phyloP scores from a whole-genome alignment of 2,329 filamentous ascomycete species.

The Pochonia chlamydosporia region DNA sequence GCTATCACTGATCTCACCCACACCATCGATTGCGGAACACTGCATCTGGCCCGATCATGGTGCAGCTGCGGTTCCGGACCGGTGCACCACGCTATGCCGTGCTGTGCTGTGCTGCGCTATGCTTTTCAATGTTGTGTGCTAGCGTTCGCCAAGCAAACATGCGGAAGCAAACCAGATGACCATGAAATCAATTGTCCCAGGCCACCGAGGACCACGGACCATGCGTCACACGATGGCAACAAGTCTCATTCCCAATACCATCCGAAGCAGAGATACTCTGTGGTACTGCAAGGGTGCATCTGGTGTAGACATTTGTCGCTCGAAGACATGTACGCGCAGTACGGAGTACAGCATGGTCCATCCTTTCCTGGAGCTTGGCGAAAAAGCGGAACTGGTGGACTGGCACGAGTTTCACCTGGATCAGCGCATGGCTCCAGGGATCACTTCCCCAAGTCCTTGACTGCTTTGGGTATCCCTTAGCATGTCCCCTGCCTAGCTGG shows the following conservation, averaged over 20 bases:
- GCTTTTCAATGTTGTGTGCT: background rate
- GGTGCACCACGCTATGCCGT: background rate
- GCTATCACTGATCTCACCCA: too few relatives aligned
- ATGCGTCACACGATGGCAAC: too few relatives aligned
- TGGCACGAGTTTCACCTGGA: conserved; percentile 18
- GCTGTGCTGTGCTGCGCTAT: background rate
- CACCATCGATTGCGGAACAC: too few relatives aligned
- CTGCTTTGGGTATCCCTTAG: conserved; percentile 18
- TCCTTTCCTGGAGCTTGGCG: background rate
- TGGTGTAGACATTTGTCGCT: background rate
- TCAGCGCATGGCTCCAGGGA: conserved; percentile 34
- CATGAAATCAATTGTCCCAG: too few relatives aligned
- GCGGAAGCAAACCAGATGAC: too few relatives aligned
- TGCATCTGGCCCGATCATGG: too few relatives aligned
- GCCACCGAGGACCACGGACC: too few relatives aligned
- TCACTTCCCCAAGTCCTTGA: conserved; percentile 17
- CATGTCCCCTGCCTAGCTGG: too few relatives aligned
- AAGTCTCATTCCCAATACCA: too few relatives aligned
- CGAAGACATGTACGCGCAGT: background rate
- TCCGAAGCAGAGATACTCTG: too few relatives aligned
- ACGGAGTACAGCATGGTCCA: background rate
- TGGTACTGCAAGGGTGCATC: background rate
- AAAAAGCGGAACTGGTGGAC: conserved; percentile 7
- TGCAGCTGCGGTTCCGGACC: too few relatives aligned
- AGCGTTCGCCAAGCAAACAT: too few relatives aligned